Evolutionary conservation across 108 stramenopile genomes (phyloP), one percentile per base, ranked within the genome.

Genomic region (Seminavis robusta): DNA sequence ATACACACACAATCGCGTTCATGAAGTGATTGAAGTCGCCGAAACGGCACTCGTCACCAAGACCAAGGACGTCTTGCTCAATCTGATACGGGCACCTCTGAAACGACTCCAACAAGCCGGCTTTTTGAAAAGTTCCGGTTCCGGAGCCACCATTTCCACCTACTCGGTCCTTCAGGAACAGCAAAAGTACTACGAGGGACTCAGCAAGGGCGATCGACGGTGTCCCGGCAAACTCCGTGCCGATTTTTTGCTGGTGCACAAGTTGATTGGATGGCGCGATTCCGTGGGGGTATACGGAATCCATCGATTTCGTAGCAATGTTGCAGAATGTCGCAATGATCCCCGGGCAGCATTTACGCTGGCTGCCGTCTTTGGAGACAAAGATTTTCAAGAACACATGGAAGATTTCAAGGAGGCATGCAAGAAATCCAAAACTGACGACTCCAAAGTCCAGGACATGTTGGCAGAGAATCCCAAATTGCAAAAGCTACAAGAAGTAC

Each of bases 381-480:
- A n/a, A n/a, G n/a, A n/a, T n/a, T n/a, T 69, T 1, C 43, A 74
- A 39, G 81, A 75, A 7, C 24, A 44, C 25, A 30, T 75, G 11
- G 65, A 76, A 7, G 82, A 72, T 52, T 9, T 47, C 10, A 30
- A 69, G 16, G 37, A 61, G 25, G 57, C 70, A 0, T 43, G 49
- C 24, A 77, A 78, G 56, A 47, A 44, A 15, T 15, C 52, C 15
- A 46, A 25, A 15, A 23, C 61, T 1, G 39, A 47, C 23, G 15
- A 62, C 13, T 23, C 6, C 2, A 43, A 47, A 33, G 70, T 61
- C 17, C 23, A 33, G 4, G 52, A 65, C 41, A 16, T 51, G 40
- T 52, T 46, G 17, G 45, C 39, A 9, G 79, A 83, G 59, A 83
- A 88, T 40, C 95, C 95, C 3, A 96, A 96, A 51, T 58, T 91